phyloP scores from a whole-genome alignment of 306 rosid genomes.

The Clitoria ternatea region DNA sequence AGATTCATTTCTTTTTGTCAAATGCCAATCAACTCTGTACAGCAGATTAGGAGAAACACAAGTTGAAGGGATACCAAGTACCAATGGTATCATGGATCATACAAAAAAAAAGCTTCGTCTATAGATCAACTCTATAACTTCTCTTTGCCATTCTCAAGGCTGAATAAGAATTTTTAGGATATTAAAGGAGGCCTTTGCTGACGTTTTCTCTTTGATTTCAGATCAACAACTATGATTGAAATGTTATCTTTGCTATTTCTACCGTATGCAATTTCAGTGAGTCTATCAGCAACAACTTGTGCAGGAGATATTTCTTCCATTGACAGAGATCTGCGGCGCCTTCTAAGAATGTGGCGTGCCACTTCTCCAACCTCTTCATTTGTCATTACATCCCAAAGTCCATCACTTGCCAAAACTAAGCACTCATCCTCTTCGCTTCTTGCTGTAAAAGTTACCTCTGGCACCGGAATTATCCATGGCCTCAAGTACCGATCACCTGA shows the following conservation, averaged over 20 bases:
- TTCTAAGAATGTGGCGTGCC: constrained; percentile 62
- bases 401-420: constrained; percentile 74
- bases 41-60: constrained; percentile 33
- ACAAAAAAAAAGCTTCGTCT: neutral
- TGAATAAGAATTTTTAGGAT: constrained; percentile 14
- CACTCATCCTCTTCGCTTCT: constrained; percentile 83
- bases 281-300: constrained; percentile 66
- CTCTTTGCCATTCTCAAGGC: constrained; percentile 21
- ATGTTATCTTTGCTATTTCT: constrained; percentile 73
- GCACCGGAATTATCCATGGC: constrained; percentile 88
- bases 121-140: constrained; percentile 13
- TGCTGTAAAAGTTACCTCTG: constrained; percentile 60
- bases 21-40: constrained; percentile 39
- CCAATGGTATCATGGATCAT: neutral
- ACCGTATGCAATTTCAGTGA: constrained; percentile 65
- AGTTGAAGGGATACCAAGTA: constrained; percentile 17
- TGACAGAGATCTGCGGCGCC: constrained; percentile 45
- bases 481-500: constrained; percentile 75
- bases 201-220: constrained; percentile 61
- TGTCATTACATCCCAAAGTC: constrained; percentile 85
- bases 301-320: constrained; percentile 51
- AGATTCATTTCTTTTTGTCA: neutral
- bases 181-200: constrained; percentile 44
- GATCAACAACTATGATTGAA: constrained; percentile 72
- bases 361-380: constrained; percentile 80